Conservation (phyloP, 2,329 filamentous ascomycete genomes). For the Chaetomium sp. region DNA sequence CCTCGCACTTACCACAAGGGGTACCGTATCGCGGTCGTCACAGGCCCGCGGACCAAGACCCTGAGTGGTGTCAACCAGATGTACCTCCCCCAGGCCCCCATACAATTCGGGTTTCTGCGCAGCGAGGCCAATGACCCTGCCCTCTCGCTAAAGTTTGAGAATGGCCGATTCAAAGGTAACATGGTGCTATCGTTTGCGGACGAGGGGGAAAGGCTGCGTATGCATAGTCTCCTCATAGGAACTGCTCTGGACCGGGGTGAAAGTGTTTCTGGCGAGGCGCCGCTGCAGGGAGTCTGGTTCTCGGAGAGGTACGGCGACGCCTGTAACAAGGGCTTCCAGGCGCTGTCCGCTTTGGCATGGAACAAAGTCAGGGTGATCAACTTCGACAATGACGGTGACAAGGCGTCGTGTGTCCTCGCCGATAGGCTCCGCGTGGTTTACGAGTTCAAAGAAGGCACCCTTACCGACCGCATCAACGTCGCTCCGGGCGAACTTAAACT, state of each 20-base stretch:
- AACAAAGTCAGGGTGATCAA: conserved; percentile 73
- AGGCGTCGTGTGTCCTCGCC: conserved; percentile 68
- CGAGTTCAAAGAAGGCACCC: conserved; percentile 72
- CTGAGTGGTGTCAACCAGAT: conserved; percentile 75
- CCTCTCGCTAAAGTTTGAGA: conserved; percentile 70
- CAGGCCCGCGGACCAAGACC: conserved; percentile 74
- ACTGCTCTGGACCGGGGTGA: conserved; percentile 70
- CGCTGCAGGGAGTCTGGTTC: conserved; percentile 66
- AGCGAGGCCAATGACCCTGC: conserved; percentile 70
- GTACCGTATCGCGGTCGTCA: conserved; percentile 76
- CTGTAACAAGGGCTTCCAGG: conserved; percentile 48
- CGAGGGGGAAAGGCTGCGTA: conserved; percentile 66
- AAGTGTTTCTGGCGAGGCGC: conserved; percentile 69
- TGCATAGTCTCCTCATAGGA: conserved; percentile 74
- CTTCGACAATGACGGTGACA: conserved; percentile 64
- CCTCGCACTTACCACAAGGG: conserved; percentile 74
- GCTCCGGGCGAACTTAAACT: conserved; percentile 73
- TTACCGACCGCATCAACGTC: conserved; percentile 83
- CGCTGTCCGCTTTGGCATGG: conserved; percentile 61
- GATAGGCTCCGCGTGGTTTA: conserved; percentile 75
- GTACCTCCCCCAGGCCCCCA: conserved; percentile 64
- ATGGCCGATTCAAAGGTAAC: conserved; percentile 64
- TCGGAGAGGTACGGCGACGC: conserved; percentile 54
- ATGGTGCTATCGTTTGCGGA: conserved; percentile 79
- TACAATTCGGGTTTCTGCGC: conserved; percentile 77